Evolutionary conservation across 108 stramenopile species (phyloP).

Genomic region (Discostella pseudostelligera): DNA sequence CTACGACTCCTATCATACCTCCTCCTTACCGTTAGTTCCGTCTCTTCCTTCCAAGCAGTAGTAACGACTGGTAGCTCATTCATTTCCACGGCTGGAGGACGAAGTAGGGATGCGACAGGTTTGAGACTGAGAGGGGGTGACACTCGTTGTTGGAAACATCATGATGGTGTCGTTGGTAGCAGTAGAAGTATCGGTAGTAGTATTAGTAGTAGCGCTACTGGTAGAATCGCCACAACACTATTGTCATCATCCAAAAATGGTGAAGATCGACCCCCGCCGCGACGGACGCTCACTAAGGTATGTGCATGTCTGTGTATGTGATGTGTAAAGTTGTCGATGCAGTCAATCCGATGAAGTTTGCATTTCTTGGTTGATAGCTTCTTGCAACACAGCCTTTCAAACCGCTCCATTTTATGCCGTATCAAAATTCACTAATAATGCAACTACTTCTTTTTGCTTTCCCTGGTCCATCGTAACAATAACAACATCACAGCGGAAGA

Average conservation of each 20-base stretch:
- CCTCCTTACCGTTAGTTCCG: not conserved
- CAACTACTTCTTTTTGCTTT: not conserved
- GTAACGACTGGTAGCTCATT: not conserved
- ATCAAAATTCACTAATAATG: not conserved
- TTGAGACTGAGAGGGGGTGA: too few species aligned
- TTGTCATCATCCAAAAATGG: not conserved
- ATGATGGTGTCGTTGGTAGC: too few species aligned
- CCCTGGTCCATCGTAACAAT: not conserved
- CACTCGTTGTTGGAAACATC: not conserved
- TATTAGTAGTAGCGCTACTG: too few species aligned
- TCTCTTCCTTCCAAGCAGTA: not conserved
- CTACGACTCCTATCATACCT: not conserved
- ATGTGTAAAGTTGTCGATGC: not conserved
- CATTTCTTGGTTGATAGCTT: too few species aligned
- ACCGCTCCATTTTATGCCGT: slow-evolving; percentile 1
- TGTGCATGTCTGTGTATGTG: slow-evolving; percentile 3
- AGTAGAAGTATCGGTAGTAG: not conserved
- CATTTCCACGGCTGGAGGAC: too few species aligned
- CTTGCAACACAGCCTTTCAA: too few species aligned
- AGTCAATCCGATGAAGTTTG: too few species aligned
- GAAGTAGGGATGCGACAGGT: not conserved
- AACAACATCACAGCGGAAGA: slow-evolving; percentile 30
- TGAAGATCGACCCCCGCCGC: slow-evolving; percentile 45
- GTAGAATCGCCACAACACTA: not conserved
- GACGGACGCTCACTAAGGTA: slow-evolving; percentile 61